These are phyloP conservation scores for Stipa capillata DNA, from an alignment of 176 grass and related monocot genomes.

Conservation along the genomic window DNA sequence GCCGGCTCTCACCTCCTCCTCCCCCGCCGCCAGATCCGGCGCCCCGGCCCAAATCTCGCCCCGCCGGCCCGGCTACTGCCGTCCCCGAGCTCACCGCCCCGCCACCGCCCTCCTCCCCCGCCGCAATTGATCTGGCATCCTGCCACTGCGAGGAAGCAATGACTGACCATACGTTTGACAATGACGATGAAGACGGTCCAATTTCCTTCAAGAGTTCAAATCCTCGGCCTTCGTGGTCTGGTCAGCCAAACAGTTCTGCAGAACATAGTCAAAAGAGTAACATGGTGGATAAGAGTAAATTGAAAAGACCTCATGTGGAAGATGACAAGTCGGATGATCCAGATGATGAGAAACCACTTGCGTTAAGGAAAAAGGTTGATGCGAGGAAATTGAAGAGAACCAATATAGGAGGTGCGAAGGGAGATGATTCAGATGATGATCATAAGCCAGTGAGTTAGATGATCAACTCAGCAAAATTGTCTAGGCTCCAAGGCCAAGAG, in stretches of 20 bases:
- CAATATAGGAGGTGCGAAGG: not conserved
- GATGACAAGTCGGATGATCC: conserved; percentile 20
- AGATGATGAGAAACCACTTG: conserved; percentile 47
- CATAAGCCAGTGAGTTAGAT: conserved; percentile 45
- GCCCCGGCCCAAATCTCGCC: too few relatives aligned
- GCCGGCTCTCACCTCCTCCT: too few relatives aligned
- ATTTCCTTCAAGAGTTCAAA: conserved; percentile 31
- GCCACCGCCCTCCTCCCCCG: too few relatives aligned
- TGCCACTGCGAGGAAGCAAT: not conserved
- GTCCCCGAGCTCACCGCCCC: too few relatives aligned
- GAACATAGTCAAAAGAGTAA: not conserved
- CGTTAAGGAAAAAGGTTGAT: conserved; percentile 23
- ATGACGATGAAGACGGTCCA: conserved; percentile 11
- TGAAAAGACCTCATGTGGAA: conserved; percentile 20
- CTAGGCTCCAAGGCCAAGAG: too few relatives aligned
- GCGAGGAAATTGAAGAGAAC: conserved; percentile 29
- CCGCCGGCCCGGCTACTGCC: too few relatives aligned
- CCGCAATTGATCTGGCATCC: too few relatives aligned
- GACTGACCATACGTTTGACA: conserved; percentile 33
- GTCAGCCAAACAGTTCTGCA: conserved; percentile 16
- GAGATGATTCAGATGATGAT: conserved; percentile 37
- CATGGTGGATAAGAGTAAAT: not conserved
- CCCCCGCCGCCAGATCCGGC: too few relatives aligned
- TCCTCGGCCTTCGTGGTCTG: conserved; percentile 12
- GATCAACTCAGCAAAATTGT: conserved; percentile 15